A percentile compares a stretch with the other conserved stretches of the same genome.
These are phyloP conservation scores for Leccinum solheimii DNA, from an alignment of 1,284 basidiomycete genomes.

Conservation along the genomic window DNA sequence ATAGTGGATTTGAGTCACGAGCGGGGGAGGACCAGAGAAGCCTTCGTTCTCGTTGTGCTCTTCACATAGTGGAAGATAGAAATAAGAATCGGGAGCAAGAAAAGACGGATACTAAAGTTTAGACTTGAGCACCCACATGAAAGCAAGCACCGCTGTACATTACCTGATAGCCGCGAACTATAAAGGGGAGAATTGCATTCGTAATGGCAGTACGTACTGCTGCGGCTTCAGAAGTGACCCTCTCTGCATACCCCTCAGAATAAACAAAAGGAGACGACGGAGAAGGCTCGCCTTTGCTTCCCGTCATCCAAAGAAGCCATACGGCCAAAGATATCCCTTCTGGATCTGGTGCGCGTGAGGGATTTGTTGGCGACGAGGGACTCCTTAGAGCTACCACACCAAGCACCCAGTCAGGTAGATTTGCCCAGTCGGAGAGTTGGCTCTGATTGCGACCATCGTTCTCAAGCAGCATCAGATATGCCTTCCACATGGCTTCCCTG, in stretches of 20 bases:
- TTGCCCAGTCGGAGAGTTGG: slow-evolving; percentile 50
- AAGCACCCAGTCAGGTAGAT: slow-evolving; percentile 31
- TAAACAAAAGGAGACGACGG: background rate
- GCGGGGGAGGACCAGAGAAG: slow-evolving; percentile 34
- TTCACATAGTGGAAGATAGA: slow-evolving; percentile 39
- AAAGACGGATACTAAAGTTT: slow-evolving; percentile 41
- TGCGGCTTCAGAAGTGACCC: slow-evolving; percentile 20
- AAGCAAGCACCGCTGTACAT: slow-evolving; percentile 7
- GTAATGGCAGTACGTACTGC: slow-evolving; percentile 26
- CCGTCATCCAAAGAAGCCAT: slow-evolving; percentile 60
- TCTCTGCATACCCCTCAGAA: slow-evolving; percentile 26
- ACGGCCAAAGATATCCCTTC: slow-evolving; percentile 45
- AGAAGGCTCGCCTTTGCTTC: slow-evolving; percentile 41
- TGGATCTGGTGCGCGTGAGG: slow-evolving; percentile 26
- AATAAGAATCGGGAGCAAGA: slow-evolving; percentile 41
- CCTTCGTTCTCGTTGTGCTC: slow-evolving; percentile 22
- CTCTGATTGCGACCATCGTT: slow-evolving; percentile 65
- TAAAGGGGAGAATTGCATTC: slow-evolving; percentile 33
- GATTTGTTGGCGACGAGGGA: slow-evolving; percentile 1
- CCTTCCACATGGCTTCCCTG: slow-evolving; percentile 53
- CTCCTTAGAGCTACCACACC: slow-evolving; percentile 24
- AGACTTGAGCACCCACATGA: slow-evolving; percentile 4
- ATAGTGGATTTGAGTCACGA: slow-evolving; percentile 38
- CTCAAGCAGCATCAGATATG: slow-evolving; percentile 69
- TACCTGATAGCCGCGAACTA: slow-evolving; percentile 41